Percentiles rank a stretch among this genome's conserved stretches.
Conservation (phyloP, 805 yeast species). For the Tetrapisispora pingtungensis region DNA sequence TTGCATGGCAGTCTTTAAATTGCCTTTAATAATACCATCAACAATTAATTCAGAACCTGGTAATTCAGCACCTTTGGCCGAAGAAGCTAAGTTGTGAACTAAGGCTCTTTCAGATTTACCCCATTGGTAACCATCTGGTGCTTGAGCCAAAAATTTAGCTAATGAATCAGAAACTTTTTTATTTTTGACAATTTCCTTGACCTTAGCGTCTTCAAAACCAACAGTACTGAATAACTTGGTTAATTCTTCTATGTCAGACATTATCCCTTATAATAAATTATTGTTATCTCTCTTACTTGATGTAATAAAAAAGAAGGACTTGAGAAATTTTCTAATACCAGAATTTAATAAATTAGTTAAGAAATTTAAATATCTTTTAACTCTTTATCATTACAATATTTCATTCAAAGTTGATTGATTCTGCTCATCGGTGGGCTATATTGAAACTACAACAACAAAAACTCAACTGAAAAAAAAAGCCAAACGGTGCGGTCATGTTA, state of each 20-base stretch:
- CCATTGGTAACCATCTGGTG: constrained; percentile 28
- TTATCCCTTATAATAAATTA: background rate
- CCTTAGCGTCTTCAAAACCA: constrained; percentile 65
- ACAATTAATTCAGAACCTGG: constrained; percentile 44
- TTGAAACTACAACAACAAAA: background rate
- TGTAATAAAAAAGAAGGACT: too few relatives aligned
- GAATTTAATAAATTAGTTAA: too few relatives aligned
- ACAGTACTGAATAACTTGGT: constrained; percentile 30
- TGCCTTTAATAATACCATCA: constrained; percentile 52
- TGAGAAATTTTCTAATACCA: too few relatives aligned
- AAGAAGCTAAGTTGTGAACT: constrained; percentile 68
- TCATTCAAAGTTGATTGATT: background rate
- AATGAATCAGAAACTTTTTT: constrained; percentile 72
- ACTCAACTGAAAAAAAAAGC: too few relatives aligned
- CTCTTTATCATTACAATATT: too few relatives aligned
- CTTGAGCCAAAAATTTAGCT: constrained; percentile 43
- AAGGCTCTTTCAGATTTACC: constrained; percentile 55
- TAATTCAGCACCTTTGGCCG: constrained; percentile 46
- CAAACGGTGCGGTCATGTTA: background rate
- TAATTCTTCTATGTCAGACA: constrained; percentile 31
- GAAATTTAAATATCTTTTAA: too few relatives aligned
- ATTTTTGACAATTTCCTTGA: constrained; percentile 75
- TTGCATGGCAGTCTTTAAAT: constrained; percentile 60
- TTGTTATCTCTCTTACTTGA: background rate
- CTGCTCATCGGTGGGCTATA: background rate